Evolutionary conservation across 2,329 filamentous ascomycete species (phyloP).

Genomic region (Xylaria sp.): DNA sequence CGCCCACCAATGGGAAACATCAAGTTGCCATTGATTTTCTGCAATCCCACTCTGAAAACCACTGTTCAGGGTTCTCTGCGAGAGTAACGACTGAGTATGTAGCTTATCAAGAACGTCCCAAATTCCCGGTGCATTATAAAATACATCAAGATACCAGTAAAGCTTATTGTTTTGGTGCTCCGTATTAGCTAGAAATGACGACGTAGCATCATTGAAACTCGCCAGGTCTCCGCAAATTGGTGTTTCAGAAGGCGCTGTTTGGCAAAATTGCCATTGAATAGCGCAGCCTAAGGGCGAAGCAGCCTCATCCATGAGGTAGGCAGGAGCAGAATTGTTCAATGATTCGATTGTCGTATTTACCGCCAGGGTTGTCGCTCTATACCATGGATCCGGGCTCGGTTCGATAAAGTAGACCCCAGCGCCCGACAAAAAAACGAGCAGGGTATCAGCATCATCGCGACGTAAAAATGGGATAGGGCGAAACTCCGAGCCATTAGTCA

Average conservation of each 20-base stretch:
- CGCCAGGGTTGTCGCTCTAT: neutral
- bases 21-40: neutral
- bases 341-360: neutral
- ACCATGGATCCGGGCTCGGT: neutral
- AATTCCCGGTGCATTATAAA: neutral
- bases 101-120: neutral
- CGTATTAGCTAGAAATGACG: neutral
- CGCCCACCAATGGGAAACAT: neutral
- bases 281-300: neutral
- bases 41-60: neutral
- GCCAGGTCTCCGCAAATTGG: neutral
- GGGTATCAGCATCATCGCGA: neutral
- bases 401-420: neutral
- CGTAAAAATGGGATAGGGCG: neutral
- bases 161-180: neutral
- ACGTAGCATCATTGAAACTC: neutral
- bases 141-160: neutral
- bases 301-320: neutral
- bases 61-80: neutral
- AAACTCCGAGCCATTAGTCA: neutral
- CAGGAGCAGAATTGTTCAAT: neutral
- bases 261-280: neutral
- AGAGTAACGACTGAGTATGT: neutral
- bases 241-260: neutral
- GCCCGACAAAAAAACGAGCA: neutral